These are phyloP conservation scores for Microcyclosporella mali DNA, from an alignment of 2,329 filamentous ascomycete species.

Conservation along the genomic window DNA sequence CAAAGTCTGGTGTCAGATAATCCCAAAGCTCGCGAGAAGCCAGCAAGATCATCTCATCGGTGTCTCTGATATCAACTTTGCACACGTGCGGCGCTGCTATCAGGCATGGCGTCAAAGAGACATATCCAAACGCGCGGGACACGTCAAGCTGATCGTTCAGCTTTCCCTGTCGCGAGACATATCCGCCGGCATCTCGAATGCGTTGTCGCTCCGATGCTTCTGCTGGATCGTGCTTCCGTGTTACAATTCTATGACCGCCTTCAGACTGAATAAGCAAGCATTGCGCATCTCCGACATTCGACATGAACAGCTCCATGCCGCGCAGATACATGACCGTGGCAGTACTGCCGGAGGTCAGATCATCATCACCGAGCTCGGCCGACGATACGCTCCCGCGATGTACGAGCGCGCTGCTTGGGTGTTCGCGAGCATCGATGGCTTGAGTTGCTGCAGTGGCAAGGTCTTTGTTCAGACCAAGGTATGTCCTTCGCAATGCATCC, in stretches of 20 bases:
- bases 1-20: slow-evolving; percentile 79
- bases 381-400: slow-evolving; percentile 67
- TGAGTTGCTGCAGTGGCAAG: slow-evolving; percentile 78
- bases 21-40: slow-evolving; percentile 95
- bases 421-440: slow-evolving; percentile 66
- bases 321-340: slow-evolving; percentile 88
- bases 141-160: slow-evolving; percentile 88
- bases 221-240: slow-evolving; percentile 87
- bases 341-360: slow-evolving; percentile 82
- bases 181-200: slow-evolving; percentile 90
- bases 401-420: slow-evolving; percentile 42
- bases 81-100: slow-evolving; percentile 83
- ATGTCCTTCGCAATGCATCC: slow-evolving; percentile 80
- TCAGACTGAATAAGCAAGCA: slow-evolving; percentile 92
- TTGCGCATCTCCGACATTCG: slow-evolving; percentile 92
- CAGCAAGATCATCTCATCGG: slow-evolving; percentile 88
- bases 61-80: slow-evolving; percentile 71
- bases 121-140: slow-evolving; percentile 90
- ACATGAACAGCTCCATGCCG: slow-evolving; percentile 83
- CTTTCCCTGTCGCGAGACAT: slow-evolving; percentile 89
- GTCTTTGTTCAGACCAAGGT: slow-evolving; percentile 88
- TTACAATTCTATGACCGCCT: slow-evolving; percentile 74
- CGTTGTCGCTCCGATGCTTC: slow-evolving; percentile 76
- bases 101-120: slow-evolving; percentile 84
- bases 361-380: slow-evolving; percentile 78